phyloP scores from a whole-genome alignment of 1,284 basidiomycete genomes.

The Marasmius tenuissimus region DNA sequence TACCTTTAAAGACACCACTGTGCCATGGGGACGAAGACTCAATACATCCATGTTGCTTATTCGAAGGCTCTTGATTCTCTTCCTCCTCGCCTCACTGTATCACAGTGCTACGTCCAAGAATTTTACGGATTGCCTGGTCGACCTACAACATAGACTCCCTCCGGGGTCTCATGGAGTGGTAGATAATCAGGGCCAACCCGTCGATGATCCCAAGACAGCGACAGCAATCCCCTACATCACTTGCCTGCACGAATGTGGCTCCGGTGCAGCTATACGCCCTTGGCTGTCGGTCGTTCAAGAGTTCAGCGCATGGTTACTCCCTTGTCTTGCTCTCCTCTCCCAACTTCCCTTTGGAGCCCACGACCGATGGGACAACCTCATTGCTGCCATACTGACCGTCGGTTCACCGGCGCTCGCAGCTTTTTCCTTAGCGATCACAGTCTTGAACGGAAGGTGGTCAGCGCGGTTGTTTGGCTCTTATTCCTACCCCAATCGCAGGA shows the following conservation, averaged over 20 bases:
- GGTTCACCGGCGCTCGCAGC: slow-evolving; percentile 39
- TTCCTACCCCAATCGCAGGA: slow-evolving; percentile 27
- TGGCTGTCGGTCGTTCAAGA: slow-evolving; percentile 25
- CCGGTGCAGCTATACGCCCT: slow-evolving; percentile 16
- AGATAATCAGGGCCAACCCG: slow-evolving; percentile 12
- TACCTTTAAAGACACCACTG: no score
- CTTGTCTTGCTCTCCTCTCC: slow-evolving; percentile 27
- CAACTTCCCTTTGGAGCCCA: slow-evolving; percentile 28
- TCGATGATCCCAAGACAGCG: slow-evolving; percentile 17
- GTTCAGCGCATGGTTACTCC: slow-evolving; percentile 29
- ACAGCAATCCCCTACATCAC: slow-evolving; percentile 23
- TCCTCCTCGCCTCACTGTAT: no score
- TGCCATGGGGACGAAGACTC: no score
- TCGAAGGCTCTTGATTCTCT: no score
- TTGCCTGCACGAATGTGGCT: slow-evolving; percentile 20
- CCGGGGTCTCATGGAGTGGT: no score
- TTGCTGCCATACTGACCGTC: slow-evolving; percentile 31
- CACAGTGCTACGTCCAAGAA: no score
- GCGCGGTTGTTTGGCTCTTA: slow-evolving; percentile 26
- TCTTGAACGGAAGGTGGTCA: slow-evolving; percentile 37
- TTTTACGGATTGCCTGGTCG: no score
- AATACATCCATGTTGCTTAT: no score
- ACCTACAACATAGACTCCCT: no score
- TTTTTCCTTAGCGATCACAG: slow-evolving; percentile 36
- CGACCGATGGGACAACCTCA: slow-evolving; percentile 29